Percentiles rank a stretch among this genome's conserved stretches.
phyloP scores from a whole-genome alignment of 805 yeast genomes.

The Debaryomyces castellii region DNA sequence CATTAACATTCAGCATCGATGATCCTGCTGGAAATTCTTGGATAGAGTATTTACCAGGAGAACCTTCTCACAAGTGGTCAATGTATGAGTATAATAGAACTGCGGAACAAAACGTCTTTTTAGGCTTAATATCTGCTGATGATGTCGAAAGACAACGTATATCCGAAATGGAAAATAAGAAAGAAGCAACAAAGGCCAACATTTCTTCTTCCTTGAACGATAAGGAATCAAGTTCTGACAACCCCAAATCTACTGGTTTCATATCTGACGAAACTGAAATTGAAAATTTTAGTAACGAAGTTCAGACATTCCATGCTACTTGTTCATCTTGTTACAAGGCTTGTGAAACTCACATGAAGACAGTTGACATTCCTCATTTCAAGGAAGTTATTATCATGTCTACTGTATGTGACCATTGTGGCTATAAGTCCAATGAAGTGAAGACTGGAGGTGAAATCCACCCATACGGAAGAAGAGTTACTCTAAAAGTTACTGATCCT shows the following conservation, averaged over 20 bases:
- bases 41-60: conserved; percentile 87
- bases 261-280: conserved; percentile 73
- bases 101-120: conserved; percentile 80
- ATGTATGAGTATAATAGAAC: conserved; percentile 78
- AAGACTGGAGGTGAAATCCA: conserved; percentile 98
- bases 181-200: conserved; percentile 36
- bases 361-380: conserved; percentile 95
- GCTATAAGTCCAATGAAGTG: conserved; percentile 95
- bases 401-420: conserved; percentile 88
- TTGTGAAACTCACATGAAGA: conserved; percentile 94
- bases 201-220: conserved; percentile 18
- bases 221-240: conserved; percentile 10
- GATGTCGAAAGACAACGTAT: conserved; percentile 49
- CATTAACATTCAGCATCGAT: conserved; percentile 75
- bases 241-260: conserved; percentile 55
- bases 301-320: conserved; percentile 87
- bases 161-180: conserved; percentile 51
- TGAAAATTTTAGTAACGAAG: conserved; percentile 84
- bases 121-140: conserved; percentile 77
- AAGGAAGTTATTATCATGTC: conserved; percentile 97
- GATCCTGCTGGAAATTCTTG: conserved; percentile 98
- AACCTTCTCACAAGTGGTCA: conserved; percentile 87
- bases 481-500: conserved; percentile 76
- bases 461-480: conserved; percentile 71
- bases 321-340: conserved; percentile 86